These are phyloP conservation scores for Spongiforma sp. DNA, from an alignment of 1,284 basidiomycete species.

Conservation along the genomic window DNA sequence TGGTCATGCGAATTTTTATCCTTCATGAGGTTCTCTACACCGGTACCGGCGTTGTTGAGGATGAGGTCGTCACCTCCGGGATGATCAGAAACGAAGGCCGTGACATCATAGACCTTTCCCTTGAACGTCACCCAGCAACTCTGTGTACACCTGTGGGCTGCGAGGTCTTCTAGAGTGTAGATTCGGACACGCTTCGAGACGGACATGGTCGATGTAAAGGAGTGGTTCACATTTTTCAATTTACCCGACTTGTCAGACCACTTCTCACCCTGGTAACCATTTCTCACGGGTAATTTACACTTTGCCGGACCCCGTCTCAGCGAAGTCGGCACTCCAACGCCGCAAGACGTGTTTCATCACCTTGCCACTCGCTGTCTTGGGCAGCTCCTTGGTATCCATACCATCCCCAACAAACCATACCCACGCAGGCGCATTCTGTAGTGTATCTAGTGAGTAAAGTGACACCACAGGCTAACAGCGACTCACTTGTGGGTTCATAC, in stretches of 20 bases:
- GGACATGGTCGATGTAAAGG: slow-evolving; percentile 29
- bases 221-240: too few species aligned
- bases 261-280: too few species aligned
- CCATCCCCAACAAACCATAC: slow-evolving; percentile 84
- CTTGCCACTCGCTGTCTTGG: slow-evolving; percentile 90
- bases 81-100: slow-evolving; percentile 77
- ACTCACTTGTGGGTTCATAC: slow-evolving; percentile 77
- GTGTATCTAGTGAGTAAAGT: slow-evolving; percentile 4
- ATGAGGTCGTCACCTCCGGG: slow-evolving; percentile 89
- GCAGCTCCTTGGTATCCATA: slow-evolving; percentile 62
- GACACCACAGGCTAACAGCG: not conserved
- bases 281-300: slow-evolving; percentile 1
- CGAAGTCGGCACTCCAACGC: slow-evolving; percentile 40
- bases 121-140: slow-evolving; percentile 80
- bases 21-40: slow-evolving; percentile 84
- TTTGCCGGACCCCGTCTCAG: slow-evolving; percentile 15
- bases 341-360: slow-evolving; percentile 80
- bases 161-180: slow-evolving; percentile 74
- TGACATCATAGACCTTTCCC: slow-evolving; percentile 84
- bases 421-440: slow-evolving; percentile 78
- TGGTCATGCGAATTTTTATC: slow-evolving; percentile 91
- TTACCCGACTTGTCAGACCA: not conserved
- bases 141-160: slow-evolving; percentile 53
- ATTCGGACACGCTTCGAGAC: slow-evolving; percentile 75
- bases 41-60: slow-evolving; percentile 82